phyloP scores from a whole-genome alignment of 441 rosid species.

The Aquilaria agallochum region DNA sequence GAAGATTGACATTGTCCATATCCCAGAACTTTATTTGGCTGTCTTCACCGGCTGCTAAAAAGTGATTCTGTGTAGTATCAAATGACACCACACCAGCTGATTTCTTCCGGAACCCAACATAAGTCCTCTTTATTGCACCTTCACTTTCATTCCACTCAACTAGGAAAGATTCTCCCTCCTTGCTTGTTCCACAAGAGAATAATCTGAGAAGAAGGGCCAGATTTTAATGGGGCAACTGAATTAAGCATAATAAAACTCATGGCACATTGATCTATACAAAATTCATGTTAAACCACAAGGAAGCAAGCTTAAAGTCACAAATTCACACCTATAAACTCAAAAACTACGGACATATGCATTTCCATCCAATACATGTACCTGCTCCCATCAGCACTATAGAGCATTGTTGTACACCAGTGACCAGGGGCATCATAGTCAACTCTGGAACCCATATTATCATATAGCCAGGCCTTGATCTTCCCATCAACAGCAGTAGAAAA shows the following conservation, averaged over 20 bases:
- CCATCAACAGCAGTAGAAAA: conserved; percentile 86
- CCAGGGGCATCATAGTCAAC: conserved; percentile 88
- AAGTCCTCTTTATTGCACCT: conserved; percentile 76
- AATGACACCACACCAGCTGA: conserved; percentile 62
- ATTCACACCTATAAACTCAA: no score
- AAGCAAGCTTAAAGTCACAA: no score
- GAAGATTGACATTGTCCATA: conserved; percentile 57
- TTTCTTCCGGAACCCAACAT: conserved; percentile 64
- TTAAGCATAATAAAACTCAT: conserved; percentile 5
- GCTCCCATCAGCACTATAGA: conserved; percentile 86
- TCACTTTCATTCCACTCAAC: conserved; percentile 97
- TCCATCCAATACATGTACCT: conserved; percentile 36
- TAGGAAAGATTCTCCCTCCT: conserved; percentile 77
- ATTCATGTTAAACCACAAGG: no score
- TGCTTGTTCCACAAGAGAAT: conserved; percentile 91
- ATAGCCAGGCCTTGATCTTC: conserved; percentile 92
- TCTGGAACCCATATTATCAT: conserved; percentile 81
- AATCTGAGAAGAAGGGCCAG: conserved; percentile 40
- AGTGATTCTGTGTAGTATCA: conserved; percentile 81
- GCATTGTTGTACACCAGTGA: conserved; percentile 78
- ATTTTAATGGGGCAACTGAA: not conserved
- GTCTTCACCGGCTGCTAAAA: conserved; percentile 92
- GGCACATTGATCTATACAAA: no score
- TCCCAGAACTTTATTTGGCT: conserved; percentile 86
- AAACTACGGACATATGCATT: conserved; percentile 1